These are phyloP conservation scores for Erucastrum elatum DNA, from an alignment of 345 rosid genomes.

Conservation along the genomic window DNA sequence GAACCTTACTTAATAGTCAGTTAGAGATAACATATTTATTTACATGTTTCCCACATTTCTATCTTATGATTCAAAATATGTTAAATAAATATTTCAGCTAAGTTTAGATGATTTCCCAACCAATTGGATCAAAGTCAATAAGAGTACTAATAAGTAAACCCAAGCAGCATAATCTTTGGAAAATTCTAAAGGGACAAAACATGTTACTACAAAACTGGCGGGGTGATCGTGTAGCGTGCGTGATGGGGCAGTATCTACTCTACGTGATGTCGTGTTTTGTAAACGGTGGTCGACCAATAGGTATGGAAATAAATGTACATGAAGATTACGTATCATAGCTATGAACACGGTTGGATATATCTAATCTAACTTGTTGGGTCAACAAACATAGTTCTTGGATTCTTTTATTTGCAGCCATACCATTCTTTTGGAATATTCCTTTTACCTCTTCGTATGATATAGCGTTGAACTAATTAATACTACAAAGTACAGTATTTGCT, in stretches of 20 bases:
- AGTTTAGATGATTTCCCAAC: slow-evolving; percentile 29
- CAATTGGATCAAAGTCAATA: slow-evolving; percentile 25
- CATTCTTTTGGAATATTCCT: slow-evolving; percentile 7
- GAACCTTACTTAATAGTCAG: neutral
- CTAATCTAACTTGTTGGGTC: slow-evolving; percentile 40
- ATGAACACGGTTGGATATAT: slow-evolving; percentile 28
- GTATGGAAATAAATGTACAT: neutral
- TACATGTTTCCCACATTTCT: neutral
- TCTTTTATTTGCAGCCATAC: slow-evolving; percentile 15
- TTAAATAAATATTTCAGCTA: neutral
- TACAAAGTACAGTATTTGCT: neutral
- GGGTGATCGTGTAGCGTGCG: slow-evolving; percentile 3
- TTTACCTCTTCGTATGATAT: neutral
- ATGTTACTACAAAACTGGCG: slow-evolving; percentile 30
- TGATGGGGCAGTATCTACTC: slow-evolving; percentile 29
- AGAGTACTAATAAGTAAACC: slow-evolving; percentile 9
- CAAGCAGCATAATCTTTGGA: neutral
- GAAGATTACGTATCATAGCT: slow-evolving; percentile 24
- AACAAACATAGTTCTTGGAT: slow-evolving; percentile 38
- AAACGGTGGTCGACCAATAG: slow-evolving; percentile 6
- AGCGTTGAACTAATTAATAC: neutral
- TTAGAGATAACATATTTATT: neutral
- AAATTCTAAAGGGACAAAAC: slow-evolving; percentile 27
- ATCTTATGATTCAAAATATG: neutral
- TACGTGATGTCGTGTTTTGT: slow-evolving; percentile 21